Conservation (phyloP, 2,329 filamentous ascomycete species). For the Nemania bipapillata region DNA sequence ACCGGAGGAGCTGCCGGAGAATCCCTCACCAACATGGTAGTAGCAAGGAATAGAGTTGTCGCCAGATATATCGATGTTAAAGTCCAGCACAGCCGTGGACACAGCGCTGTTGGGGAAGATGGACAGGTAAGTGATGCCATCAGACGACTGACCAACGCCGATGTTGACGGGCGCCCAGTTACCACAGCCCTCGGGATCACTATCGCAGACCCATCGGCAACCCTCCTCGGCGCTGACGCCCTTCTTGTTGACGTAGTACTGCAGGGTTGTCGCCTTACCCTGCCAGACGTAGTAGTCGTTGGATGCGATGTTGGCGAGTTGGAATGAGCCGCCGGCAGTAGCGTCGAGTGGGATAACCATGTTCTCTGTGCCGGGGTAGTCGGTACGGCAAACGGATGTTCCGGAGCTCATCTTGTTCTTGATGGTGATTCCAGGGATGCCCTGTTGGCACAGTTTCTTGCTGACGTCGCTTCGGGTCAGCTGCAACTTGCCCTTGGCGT, state of each 20-base stretch:
- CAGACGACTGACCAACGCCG: slow-evolving; percentile 73
- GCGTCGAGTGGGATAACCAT: slow-evolving; percentile 83
- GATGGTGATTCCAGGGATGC: slow-evolving; percentile 76
- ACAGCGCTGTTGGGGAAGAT: slow-evolving; percentile 87
- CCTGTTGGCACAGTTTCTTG: slow-evolving; percentile 78
- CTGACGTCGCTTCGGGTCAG: slow-evolving; percentile 73
- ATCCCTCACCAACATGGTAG: slow-evolving; percentile 69
- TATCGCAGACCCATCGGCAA: slow-evolving; percentile 76
- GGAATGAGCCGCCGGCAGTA: slow-evolving; percentile 66
- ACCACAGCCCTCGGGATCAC: slow-evolving; percentile 67
- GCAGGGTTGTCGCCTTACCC: slow-evolving; percentile 79
- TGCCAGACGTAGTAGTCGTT: slow-evolving; percentile 81
- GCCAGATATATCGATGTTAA: slow-evolving; percentile 80
- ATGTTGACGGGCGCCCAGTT: slow-evolving; percentile 92
- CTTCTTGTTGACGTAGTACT: slow-evolving; percentile 95
- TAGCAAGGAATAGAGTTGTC: slow-evolving; percentile 70
- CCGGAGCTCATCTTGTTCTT: slow-evolving; percentile 75
- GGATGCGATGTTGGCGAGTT: slow-evolving; percentile 80
- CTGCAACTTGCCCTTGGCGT: slow-evolving; percentile 75
- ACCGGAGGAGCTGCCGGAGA: slow-evolving; percentile 68
- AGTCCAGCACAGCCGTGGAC: slow-evolving; percentile 75
- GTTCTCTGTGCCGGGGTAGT: slow-evolving; percentile 91
- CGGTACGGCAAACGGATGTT: slow-evolving; percentile 88
- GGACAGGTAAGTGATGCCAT: slow-evolving; percentile 79
- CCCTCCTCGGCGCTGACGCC: slow-evolving; percentile 73